Conservation (phyloP, 139 green algal genomes). For the Chlamydomonas urium region DNA sequence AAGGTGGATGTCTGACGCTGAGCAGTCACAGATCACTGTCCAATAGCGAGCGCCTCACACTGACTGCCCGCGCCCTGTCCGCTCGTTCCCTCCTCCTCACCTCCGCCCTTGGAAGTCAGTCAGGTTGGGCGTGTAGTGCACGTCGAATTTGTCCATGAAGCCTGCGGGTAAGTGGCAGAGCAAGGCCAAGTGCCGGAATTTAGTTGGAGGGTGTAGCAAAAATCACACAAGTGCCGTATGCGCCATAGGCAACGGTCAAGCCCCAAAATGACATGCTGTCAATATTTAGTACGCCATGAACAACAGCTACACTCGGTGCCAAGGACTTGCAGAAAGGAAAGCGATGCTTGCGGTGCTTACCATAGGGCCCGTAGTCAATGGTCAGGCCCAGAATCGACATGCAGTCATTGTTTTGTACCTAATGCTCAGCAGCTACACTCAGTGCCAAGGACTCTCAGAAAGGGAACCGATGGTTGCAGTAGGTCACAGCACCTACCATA, state of each 20-base stretch:
- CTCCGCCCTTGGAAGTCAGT: constrained; percentile 67
- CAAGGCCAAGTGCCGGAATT: constrained; percentile 1
- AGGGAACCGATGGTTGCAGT: too few relatives aligned
- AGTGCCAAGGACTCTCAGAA: too few relatives aligned
- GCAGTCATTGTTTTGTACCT: too few relatives aligned
- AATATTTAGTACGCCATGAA: background rate
- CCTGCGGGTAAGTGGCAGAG: constrained; percentile 19
- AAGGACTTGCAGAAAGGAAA: background rate
- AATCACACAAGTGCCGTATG: constrained; percentile 1
- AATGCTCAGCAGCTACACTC: too few relatives aligned
- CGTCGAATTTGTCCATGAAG: constrained; percentile 90
- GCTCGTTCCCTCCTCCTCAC: too few relatives aligned
- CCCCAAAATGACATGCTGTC: constrained; percentile 8
- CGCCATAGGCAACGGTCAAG: constrained; percentile 8
- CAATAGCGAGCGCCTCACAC: too few relatives aligned
- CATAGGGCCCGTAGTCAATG: constrained; percentile 57
- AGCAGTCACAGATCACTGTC: too few relatives aligned
- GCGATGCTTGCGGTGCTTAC: too few relatives aligned
- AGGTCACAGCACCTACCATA: constrained; percentile 31
- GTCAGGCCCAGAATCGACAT: constrained; percentile 60
- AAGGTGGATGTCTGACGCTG: too few relatives aligned
- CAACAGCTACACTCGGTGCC: background rate
- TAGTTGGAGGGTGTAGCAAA: too few relatives aligned
- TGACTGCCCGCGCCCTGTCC: too few relatives aligned
- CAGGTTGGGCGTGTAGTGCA: constrained; percentile 90